Conservation (phyloP, 2,329 filamentous ascomycete species). For the Clathrospora elynae region DNA sequence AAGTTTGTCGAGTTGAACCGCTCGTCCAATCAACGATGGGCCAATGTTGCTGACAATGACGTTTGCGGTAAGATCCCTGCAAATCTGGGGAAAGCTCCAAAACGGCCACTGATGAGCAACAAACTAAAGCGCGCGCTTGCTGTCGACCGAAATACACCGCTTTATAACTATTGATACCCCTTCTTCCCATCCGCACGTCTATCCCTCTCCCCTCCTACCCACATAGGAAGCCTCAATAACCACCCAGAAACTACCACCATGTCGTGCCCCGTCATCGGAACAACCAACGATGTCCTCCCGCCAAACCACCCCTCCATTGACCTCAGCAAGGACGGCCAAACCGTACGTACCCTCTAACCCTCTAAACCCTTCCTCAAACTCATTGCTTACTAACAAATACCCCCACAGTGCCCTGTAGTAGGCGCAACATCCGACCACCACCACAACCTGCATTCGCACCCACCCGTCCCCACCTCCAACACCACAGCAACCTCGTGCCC, state of each 20-base stretch:
- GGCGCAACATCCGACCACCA: conserved; percentile 55
- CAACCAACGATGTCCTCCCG: conserved; percentile 52
- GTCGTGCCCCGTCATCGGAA: conserved; percentile 49
- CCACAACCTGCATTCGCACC: conserved; percentile 51
- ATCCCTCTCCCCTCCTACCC: not conserved
- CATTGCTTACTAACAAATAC: conserved; percentile 7
- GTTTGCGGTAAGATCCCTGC: conserved; percentile 15
- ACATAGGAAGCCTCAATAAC: not conserved
- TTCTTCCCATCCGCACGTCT: not conserved
- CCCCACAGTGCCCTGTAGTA: conserved; percentile 50
- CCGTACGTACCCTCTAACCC: conserved; percentile 12
- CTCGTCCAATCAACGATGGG: conserved; percentile 14
- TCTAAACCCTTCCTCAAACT: not conserved
- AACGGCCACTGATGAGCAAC: conserved; percentile 6
- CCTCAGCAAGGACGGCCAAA: conserved; percentile 48
- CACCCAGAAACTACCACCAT: conserved; percentile 9
- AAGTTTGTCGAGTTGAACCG: not conserved
- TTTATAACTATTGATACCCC: conserved; percentile 1
- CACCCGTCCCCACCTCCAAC: conserved; percentile 39
- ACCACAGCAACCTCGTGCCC: conserved; percentile 49
- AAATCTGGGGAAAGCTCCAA: conserved; percentile 25
- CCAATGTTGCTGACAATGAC: conserved; percentile 20
- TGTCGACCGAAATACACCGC: conserved; percentile 3
- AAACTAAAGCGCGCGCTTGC: conserved; percentile 4
- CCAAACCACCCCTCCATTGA: conserved; percentile 52